phyloP scores from a whole-genome alignment of 768 basidiomycete genomes.

The Mycena alexandri region DNA sequence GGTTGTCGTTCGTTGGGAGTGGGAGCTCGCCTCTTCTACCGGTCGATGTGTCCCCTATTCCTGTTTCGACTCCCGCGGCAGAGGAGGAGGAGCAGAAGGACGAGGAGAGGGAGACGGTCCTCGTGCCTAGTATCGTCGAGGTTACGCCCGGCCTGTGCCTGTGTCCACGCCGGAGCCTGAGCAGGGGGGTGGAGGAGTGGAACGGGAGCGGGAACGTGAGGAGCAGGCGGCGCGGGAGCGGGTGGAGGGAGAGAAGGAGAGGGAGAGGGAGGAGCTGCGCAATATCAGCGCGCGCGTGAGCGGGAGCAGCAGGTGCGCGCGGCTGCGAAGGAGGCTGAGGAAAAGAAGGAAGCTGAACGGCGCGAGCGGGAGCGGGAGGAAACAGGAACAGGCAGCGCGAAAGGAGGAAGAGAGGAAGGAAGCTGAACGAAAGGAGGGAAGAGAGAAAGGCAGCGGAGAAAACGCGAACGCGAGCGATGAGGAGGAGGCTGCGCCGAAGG shows the following conservation, averaged over 20 bases:
- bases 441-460: too few relatives aligned
- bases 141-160: neutral
- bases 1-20: slow-evolving; percentile 11
- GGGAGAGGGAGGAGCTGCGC: slow-evolving; percentile 57
- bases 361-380: too few relatives aligned
- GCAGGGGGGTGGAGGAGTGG: too few relatives aligned
- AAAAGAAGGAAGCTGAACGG: too few relatives aligned
- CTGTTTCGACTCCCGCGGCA: neutral
- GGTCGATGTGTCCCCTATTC: neutral
- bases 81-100: neutral
- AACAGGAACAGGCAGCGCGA: too few relatives aligned
- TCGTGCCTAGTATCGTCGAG: neutral
- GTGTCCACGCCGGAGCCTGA: neutral
- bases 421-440: too few relatives aligned
- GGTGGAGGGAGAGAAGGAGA: slow-evolving; percentile 37
- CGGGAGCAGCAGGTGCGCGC: slow-evolving; percentile 57
- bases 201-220: neutral
- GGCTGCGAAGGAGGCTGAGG: too few relatives aligned
- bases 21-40: neutral
- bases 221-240: slow-evolving; percentile 55
- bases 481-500: too few relatives aligned
- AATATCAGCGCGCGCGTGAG: slow-evolving; percentile 68
- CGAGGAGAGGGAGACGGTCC: neutral
- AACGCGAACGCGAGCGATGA: too few relatives aligned
- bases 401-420: too few relatives aligned